Evolutionary conservation across 2,329 filamentous ascomycete species (phyloP).

Genomic region (Tolypocladium tropicale): DNA sequence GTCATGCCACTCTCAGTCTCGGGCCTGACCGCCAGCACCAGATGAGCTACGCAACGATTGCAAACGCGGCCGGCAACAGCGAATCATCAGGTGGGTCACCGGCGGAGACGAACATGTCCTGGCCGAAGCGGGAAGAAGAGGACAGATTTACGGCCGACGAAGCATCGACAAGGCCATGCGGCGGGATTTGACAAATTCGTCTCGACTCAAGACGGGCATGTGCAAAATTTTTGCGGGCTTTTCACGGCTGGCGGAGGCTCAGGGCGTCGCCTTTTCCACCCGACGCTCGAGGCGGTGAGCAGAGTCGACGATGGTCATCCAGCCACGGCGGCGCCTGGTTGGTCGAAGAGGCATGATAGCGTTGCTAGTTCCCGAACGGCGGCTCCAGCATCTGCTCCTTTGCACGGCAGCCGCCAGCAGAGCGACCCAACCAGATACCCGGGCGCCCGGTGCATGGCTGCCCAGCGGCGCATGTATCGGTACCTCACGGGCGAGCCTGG

Average conservation of each 20-base stretch:
- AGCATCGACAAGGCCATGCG: not conserved
- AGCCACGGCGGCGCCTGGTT: not conserved
- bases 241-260: not conserved
- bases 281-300: not conserved
- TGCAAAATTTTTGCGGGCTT: not conserved
- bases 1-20: not conserved
- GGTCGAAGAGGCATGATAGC: not conserved
- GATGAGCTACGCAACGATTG: not conserved
- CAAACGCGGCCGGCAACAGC: not conserved
- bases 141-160: not conserved
- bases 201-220: not conserved
- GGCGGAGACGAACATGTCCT: no score
- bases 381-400: not conserved
- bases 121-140: not conserved
- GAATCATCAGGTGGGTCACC: not conserved
- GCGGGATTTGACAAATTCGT: not conserved
- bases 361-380: not conserved
- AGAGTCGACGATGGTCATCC: not conserved
- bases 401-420: not conserved
- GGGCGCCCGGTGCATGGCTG: constrained; percentile 22
- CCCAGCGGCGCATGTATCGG: constrained; percentile 23
- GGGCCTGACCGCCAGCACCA: constrained; percentile 1
- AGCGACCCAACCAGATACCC: constrained; percentile 7
- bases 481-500: constrained; percentile 3
- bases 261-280: not conserved